Percentiles rank a stretch among this genome's conserved stretches.
Evolutionary conservation across 2,329 filamentous ascomycete species (phyloP).

Genomic region (Pseudogymnoascus sp.): DNA sequence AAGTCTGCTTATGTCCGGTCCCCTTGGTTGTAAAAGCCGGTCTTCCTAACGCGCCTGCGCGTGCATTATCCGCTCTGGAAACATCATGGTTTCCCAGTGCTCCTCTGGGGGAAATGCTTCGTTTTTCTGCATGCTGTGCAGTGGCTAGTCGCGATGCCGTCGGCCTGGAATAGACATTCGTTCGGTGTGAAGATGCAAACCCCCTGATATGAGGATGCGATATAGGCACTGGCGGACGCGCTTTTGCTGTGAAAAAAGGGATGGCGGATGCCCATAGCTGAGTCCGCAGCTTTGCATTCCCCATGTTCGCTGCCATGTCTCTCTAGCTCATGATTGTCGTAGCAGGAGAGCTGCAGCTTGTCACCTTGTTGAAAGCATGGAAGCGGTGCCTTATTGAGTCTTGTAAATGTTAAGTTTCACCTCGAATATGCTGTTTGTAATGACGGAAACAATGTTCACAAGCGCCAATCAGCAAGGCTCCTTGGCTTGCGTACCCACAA

Average conservation of each 20-base stretch:
- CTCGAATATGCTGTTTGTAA: slow-evolving; percentile 2
- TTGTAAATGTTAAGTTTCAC: slow-evolving; percentile 5
- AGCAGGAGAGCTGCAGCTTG: background rate
- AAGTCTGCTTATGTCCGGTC: background rate
- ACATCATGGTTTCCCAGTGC: background rate
- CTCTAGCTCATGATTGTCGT: slow-evolving; percentile 2
- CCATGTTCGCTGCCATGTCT: slow-evolving; percentile 5
- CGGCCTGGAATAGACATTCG: background rate
- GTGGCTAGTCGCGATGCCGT: background rate
- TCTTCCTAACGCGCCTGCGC: slow-evolving; percentile 2
- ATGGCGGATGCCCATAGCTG: background rate
- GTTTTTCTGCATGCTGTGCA: background rate
- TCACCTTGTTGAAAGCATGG: slow-evolving; percentile 8
- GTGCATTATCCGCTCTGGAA: background rate
- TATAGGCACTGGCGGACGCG: background rate
- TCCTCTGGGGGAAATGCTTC: background rate
- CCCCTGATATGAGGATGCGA: background rate
- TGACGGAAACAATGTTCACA: slow-evolving; percentile 5
- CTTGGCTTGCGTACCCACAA: slow-evolving; percentile 1
- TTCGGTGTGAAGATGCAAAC: slow-evolving; percentile 1
- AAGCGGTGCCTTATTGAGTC: background rate
- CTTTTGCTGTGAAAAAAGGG: background rate
- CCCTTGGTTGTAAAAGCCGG: background rate
- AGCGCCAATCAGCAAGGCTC: slow-evolving; percentile 5
- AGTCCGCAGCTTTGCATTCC: background rate